Conservation (phyloP, 441 rosid genomes). For the Melastoma candidum region DNA sequence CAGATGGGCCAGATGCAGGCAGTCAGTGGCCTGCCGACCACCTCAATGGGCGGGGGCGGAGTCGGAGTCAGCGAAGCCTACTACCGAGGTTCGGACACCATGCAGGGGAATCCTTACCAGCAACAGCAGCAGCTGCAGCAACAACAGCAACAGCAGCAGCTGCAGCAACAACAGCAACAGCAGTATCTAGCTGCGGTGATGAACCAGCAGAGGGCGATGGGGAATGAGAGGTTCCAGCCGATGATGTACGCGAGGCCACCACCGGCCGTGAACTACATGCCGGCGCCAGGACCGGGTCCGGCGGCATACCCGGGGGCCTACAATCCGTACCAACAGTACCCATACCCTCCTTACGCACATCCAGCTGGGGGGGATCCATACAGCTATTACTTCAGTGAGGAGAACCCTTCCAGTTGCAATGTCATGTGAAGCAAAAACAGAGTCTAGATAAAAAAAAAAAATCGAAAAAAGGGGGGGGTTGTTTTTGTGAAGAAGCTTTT, state of each 20-base stretch:
- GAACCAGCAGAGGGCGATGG: conserved; percentile 15
- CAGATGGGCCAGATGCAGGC: conserved; percentile 13
- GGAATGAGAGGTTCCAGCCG: conserved; percentile 19
- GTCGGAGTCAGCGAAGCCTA: conserved; percentile 27
- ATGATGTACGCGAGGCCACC: conserved; percentile 17
- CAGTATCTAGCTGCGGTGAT: conserved; percentile 13
- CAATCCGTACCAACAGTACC: neutral
- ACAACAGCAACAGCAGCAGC: no score
- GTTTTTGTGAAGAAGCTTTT: no score
- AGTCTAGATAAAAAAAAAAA: no score
- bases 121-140: conserved; percentile 22
- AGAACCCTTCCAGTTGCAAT: conserved; percentile 37
- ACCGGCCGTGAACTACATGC: conserved; percentile 14
- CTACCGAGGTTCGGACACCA: conserved; percentile 29
- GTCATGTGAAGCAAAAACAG: conserved; percentile 42
- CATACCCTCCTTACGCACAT: conserved; percentile 3
- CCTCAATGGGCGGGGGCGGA: conserved; percentile 9
- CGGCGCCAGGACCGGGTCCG: neutral
- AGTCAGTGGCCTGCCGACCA: conserved; percentile 12
- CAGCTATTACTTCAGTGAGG: conserved; percentile 12
- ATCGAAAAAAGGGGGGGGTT: no score
- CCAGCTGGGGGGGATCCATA: conserved; percentile 8
- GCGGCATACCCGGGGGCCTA: neutral
- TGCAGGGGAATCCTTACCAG: conserved; percentile 11
- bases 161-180: neutral